Evolutionary conservation across 1,284 basidiomycete species (phyloP).

Genomic region (Malassezia brasiliensis): DNA sequence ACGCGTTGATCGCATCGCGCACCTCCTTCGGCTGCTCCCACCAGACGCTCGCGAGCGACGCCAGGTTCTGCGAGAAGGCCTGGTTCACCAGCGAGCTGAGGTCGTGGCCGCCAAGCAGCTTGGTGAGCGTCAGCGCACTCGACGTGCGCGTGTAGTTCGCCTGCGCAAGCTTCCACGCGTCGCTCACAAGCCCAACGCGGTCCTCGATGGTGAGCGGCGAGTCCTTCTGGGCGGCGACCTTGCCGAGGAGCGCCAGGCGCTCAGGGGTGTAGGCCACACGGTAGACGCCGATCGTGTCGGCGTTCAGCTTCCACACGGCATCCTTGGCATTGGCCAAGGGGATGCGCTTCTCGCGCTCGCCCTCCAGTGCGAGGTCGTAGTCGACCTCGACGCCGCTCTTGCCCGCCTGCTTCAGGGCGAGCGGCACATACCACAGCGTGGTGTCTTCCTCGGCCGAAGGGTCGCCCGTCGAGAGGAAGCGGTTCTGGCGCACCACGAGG

Average conservation of each 20-base stretch:
- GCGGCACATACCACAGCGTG: constrained; percentile 76
- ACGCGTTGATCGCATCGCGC: constrained; percentile 38
- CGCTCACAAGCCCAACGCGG: constrained; percentile 71
- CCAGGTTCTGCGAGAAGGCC: constrained; percentile 18
- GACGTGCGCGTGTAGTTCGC: constrained; percentile 67
- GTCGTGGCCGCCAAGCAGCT: constrained; percentile 55
- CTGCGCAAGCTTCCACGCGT: constrained; percentile 66
- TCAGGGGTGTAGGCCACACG: constrained; percentile 78
- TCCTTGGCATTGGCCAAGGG: constrained; percentile 57
- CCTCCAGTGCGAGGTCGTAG: constrained; percentile 58
- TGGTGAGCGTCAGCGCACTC: constrained; percentile 63
- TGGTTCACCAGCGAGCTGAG: constrained; percentile 26
- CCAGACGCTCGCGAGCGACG: constrained; percentile 56
- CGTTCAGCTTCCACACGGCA: constrained; percentile 67
- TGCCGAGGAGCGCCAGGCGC: constrained; percentile 65
- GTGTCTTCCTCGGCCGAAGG: constrained; percentile 65
- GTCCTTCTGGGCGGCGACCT: constrained; percentile 60
- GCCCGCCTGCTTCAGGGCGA: constrained; percentile 62
- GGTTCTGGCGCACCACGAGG: constrained; percentile 61
- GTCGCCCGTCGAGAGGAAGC: constrained; percentile 75
- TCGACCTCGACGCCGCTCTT: constrained; percentile 58
- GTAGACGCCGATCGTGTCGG: constrained; percentile 76
- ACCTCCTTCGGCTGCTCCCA: constrained; percentile 66
- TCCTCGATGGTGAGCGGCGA: constrained; percentile 69
- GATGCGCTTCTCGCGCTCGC: constrained; percentile 58